A percentile compares a stretch with the other conserved stretches of the same genome.
Conservation (phyloP, 1,139 yeast species). For the Starmera stellimalicola region DNA sequence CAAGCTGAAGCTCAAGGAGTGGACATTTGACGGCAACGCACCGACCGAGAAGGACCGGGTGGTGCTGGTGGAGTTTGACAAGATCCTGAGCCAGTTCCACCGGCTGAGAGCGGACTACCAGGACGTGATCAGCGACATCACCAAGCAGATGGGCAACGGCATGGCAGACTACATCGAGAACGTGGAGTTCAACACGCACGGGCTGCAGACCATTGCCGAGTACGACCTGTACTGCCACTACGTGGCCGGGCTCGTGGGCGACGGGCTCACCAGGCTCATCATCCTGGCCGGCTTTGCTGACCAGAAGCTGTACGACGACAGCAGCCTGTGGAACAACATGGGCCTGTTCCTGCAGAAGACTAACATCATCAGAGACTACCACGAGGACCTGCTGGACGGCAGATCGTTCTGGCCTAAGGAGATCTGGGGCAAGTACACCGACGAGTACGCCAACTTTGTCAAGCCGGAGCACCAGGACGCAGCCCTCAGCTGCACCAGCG, state of each 20-base stretch:
- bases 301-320: conserved; percentile 39
- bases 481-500: conserved; percentile 72
- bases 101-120: conserved; percentile 68
- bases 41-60: conserved; percentile 74
- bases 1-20: conserved; percentile 52
- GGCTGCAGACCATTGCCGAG: conserved; percentile 69
- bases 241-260: conserved; percentile 97
- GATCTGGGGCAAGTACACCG: conserved; percentile 78
- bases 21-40: conserved; percentile 73
- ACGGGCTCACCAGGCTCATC: conserved; percentile 80
- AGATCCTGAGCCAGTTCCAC: conserved; percentile 61
- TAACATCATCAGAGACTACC: conserved; percentile 89
- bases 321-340: conserved; percentile 71
- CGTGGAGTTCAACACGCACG: conserved; percentile 69
- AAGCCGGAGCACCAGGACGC: conserved; percentile 34
- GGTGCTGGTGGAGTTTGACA: conserved; percentile 70
- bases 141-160: conserved; percentile 87
- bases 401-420: conserved; percentile 96
- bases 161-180: conserved; percentile 91
- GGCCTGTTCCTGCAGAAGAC: conserved; percentile 93
- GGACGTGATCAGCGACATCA: conserved; percentile 66
- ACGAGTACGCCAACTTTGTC: conserved; percentile 50
- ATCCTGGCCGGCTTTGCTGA: conserved; percentile 60
- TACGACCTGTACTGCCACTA: conserved; percentile 90
- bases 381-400: conserved; percentile 87